These are phyloP conservation scores for Tetrapyrgos nigripes DNA, from an alignment of 1,284 basidiomycete genomes.

Conservation along the genomic window DNA sequence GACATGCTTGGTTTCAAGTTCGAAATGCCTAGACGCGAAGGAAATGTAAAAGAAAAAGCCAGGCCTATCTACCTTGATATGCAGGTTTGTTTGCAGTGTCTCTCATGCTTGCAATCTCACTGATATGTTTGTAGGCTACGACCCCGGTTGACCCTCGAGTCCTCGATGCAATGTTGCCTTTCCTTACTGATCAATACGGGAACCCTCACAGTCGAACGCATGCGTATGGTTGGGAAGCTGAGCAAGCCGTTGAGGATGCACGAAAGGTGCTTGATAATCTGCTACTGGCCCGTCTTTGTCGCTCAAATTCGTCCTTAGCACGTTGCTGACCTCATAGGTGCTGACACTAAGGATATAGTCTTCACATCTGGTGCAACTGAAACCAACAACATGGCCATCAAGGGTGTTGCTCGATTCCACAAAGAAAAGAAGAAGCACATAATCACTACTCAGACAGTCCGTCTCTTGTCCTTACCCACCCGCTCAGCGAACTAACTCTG, in stretches of 20 bases:
- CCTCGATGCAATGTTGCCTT: slow-evolving; percentile 97
- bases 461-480: slow-evolving; percentile 29
- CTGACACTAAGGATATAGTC: slow-evolving; percentile 94
- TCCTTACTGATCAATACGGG: slow-evolving; percentile 94
- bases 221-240: slow-evolving; percentile 99
- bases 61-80: slow-evolving; percentile 96
- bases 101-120: slow-evolving; percentile 8
- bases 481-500: slow-evolving; percentile 7
- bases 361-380: slow-evolving; percentile 99
- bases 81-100: slow-evolving; percentile 63
- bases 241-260: slow-evolving; percentile 92
- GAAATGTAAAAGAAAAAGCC: slow-evolving; percentile 64
- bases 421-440: slow-evolving; percentile 91
- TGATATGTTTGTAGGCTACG: slow-evolving; percentile 71
- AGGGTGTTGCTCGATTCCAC: slow-evolving; percentile 95
- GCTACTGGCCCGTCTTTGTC: not conserved
- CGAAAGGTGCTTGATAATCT: slow-evolving; percentile 63
- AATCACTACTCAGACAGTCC: slow-evolving; percentile 90
- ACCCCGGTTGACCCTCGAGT: slow-evolving; percentile 98
- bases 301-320: slow-evolving; percentile 54
- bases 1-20: slow-evolving; percentile 94
- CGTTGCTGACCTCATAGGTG: slow-evolving; percentile 91
- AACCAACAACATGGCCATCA: slow-evolving; percentile 98
- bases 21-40: slow-evolving; percentile 71
- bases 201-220: slow-evolving; percentile 99